Evolutionary conservation across 257 asterid species (phyloP).

Genomic region (Ophiorrhiza pumila): DNA sequence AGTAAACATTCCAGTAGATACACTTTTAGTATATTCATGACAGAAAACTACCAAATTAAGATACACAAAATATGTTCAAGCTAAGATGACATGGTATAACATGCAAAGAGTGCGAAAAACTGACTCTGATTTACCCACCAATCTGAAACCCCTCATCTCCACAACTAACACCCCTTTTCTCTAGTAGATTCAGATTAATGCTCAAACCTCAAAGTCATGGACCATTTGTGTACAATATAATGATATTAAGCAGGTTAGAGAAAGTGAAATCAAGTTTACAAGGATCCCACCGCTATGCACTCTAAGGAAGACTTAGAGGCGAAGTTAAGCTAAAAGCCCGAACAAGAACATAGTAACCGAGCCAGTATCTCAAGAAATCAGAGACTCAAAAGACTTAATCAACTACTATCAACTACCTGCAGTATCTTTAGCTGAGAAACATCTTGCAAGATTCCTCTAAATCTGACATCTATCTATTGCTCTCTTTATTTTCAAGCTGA

Average conservation of each 20-base stretch:
- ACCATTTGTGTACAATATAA: not conserved
- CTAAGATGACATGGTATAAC: slow-evolving; percentile 13
- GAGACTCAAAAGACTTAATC: not conserved
- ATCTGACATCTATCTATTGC: slow-evolving; percentile 27
- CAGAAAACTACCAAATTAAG: not conserved
- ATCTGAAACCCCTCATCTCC: too few species aligned
- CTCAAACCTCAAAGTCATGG: not conserved
- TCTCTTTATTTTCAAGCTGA: slow-evolving; percentile 23
- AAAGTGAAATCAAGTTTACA: not conserved
- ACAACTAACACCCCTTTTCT: too few species aligned
- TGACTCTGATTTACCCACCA: too few species aligned
- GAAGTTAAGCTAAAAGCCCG: not conserved
- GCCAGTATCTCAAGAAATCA: not conserved
- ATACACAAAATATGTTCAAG: not conserved
- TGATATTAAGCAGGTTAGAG: not conserved
- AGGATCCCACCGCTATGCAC: not conserved
- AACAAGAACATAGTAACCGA: too few species aligned
- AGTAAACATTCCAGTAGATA: not conserved
- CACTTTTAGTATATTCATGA: not conserved
- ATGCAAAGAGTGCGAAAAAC: slow-evolving; percentile 1
- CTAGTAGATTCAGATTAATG: not conserved
- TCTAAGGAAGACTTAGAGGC: slow-evolving; percentile 3
- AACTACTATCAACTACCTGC: slow-evolving; percentile 1
- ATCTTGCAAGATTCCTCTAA: slow-evolving; percentile 8
- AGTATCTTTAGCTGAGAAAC: not conserved